phyloP scores from a whole-genome alignment of 768 basidiomycete genomes.

The Dioszegia crocea region DNA sequence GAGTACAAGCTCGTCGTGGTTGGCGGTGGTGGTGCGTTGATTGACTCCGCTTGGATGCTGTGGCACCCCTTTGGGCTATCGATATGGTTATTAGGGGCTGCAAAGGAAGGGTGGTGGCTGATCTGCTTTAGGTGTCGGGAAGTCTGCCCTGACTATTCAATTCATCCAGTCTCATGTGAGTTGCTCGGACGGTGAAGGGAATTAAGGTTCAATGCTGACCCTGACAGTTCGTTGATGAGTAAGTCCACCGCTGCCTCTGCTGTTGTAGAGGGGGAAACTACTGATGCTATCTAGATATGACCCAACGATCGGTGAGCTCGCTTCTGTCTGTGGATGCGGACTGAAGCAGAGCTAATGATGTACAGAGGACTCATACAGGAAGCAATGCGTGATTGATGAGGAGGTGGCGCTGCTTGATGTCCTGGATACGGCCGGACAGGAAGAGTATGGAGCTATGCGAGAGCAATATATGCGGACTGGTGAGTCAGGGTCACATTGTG shows the following conservation, averaged over 20 bases:
- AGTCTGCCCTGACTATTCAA: constrained; percentile 94
- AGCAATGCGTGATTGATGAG: constrained; percentile 96
- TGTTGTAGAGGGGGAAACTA: too few species aligned
- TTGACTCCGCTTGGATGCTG: too few species aligned
- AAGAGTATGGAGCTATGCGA: constrained; percentile 98
- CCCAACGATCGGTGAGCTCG: constrained; percentile 74
- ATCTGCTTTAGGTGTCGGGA: constrained; percentile 59
- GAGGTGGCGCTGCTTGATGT: constrained; percentile 96
- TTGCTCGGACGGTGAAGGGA: neutral
- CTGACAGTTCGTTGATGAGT: constrained; percentile 48
- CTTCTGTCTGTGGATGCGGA: neutral
- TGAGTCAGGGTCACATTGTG: constrained; percentile 21
- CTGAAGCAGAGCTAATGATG: neutral
- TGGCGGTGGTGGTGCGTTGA: constrained; percentile 77
- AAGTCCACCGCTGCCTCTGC: constrained; percentile 6
- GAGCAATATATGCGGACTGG: constrained; percentile 96
- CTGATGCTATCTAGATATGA: constrained; percentile 52
- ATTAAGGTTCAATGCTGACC: constrained; percentile 18
- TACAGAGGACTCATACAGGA: constrained; percentile 82
- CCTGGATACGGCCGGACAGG: constrained; percentile 94
- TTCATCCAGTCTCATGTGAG: constrained; percentile 69
- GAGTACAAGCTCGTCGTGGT: constrained; percentile 99
- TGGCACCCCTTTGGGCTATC: neutral
- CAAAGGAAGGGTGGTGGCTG: neutral
- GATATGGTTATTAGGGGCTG: neutral